Evolutionary conservation across 2,329 filamentous ascomycete genomes (phyloP).

Genomic region (Thelonectria discophora): DNA sequence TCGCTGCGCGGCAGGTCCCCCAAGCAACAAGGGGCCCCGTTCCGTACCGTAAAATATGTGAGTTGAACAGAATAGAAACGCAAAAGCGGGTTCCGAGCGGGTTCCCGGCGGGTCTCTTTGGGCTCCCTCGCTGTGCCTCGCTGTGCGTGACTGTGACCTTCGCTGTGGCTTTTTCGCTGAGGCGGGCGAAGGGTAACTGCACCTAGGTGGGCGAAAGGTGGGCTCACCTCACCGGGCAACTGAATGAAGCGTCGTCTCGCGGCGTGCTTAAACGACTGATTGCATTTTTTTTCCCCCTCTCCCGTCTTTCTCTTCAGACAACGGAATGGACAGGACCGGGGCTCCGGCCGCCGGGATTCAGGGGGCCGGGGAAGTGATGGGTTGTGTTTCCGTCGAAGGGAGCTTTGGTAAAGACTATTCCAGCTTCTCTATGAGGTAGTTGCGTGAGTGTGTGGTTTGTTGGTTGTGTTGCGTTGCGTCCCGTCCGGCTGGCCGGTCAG

Average conservation of each 20-base stretch:
- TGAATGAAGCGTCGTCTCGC: slow-evolving; percentile 16
- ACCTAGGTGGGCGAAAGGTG: slow-evolving; percentile 34
- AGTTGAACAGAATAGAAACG: slow-evolving; percentile 9
- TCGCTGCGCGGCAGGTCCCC: not conserved
- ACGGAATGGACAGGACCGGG: slow-evolving; percentile 10
- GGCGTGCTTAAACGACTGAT: slow-evolving; percentile 19
- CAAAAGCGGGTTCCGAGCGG: slow-evolving; percentile 6
- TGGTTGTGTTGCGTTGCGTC: slow-evolving; percentile 2
- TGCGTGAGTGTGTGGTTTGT: not conserved
- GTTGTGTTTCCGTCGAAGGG: slow-evolving; percentile 7
- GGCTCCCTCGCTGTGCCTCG: slow-evolving; percentile 9
- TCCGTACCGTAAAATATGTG: slow-evolving; percentile 2
- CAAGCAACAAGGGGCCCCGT: not conserved
- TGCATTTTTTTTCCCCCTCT: no score
- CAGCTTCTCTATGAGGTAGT: not conserved
- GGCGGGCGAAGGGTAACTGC: slow-evolving; percentile 21
- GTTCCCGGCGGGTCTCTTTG: not conserved
- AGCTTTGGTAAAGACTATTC: not conserved
- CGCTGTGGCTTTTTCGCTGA: slow-evolving; percentile 10
- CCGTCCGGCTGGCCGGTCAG: slow-evolving; percentile 7
- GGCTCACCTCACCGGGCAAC: slow-evolving; percentile 37
- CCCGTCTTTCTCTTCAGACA: not conserved
- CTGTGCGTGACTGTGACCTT: slow-evolving; percentile 13
- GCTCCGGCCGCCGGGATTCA: slow-evolving; percentile 12
- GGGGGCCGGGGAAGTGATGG: slow-evolving; percentile 18